phyloP scores from a whole-genome alignment of 495 filamentous ascomycete species.

The Annulohypoxylon maeteangense region DNA sequence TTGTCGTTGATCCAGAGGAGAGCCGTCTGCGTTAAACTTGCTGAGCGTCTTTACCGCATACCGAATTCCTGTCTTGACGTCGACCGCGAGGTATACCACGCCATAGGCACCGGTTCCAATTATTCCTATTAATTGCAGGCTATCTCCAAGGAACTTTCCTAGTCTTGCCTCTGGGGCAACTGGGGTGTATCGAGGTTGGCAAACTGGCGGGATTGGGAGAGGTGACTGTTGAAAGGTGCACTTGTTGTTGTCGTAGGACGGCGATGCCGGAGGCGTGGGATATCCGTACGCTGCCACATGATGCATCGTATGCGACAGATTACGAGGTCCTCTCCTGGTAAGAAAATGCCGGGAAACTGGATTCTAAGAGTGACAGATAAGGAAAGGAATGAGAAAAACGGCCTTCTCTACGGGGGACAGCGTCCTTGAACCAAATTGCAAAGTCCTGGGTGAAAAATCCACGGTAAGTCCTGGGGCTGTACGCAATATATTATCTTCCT shows the following conservation, averaged over 20 bases:
- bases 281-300: conserved; percentile 64
- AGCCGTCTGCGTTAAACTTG: conserved; percentile 74
- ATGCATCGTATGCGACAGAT: conserved; percentile 59
- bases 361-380: conserved; percentile 39
- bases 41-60: conserved; percentile 98
- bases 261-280: conserved; percentile 63
- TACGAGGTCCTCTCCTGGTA: conserved; percentile 46
- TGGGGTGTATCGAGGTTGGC: conserved; percentile 53
- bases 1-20: conserved; percentile 87
- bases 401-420: conserved; percentile 42
- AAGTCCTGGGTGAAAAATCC: conserved; percentile 40
- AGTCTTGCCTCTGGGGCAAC: conserved; percentile 81
- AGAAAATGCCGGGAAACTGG: conserved; percentile 27
- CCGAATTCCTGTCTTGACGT: conserved; percentile 79
- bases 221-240: conserved; percentile 54
- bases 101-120: conserved; percentile 96
- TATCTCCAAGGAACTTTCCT: conserved; percentile 83
- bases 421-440: conserved; percentile 41
- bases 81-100: conserved; percentile 93
- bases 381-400: conserved; percentile 47
- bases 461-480: conserved; percentile 48
- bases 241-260: conserved; percentile 57
- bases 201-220: conserved; percentile 44
- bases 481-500: conserved; percentile 36
- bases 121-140: conserved; percentile 83